Conservation (phyloP, 495 filamentous ascomycete species). For the Halenospora varia region DNA sequence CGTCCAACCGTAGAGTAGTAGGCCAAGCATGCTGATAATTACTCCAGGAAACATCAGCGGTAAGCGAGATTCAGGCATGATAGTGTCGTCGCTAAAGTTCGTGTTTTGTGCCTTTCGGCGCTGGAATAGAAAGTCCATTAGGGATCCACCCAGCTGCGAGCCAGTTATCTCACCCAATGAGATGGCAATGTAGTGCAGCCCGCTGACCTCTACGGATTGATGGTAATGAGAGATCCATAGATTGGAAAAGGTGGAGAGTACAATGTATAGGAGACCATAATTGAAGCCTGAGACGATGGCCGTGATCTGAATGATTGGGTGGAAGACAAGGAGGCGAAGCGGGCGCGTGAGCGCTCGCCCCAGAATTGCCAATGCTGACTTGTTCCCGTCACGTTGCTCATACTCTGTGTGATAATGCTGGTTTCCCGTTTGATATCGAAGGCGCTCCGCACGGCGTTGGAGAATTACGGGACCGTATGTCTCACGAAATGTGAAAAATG, state of each 20-base stretch:
- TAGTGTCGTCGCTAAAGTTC: too few species aligned
- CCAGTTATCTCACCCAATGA: conserved; percentile 63
- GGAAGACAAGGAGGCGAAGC: conserved; percentile 71
- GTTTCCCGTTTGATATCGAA: conserved; percentile 58
- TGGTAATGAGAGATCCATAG: conserved; percentile 67
- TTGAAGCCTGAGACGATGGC: conserved; percentile 49
- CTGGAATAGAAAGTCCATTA: conserved; percentile 73
- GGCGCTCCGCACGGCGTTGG: conserved; percentile 54
- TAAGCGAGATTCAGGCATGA: conserved; percentile 67
- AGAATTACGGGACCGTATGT: conserved; percentile 72
- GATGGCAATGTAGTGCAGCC: conserved; percentile 67
- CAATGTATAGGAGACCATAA: conserved; percentile 54
- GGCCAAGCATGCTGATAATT: conserved; percentile 30
- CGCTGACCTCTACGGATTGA: conserved; percentile 60
- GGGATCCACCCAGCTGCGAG: conserved; percentile 54
- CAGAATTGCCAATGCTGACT: conserved; percentile 55
- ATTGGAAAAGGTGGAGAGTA: conserved; percentile 68
- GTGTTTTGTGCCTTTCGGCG: conserved; percentile 53
- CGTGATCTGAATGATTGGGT: conserved; percentile 73
- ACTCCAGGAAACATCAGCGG: conserved; percentile 81
- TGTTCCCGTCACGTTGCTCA: conserved; percentile 31
- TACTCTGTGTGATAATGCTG: conserved; percentile 58
- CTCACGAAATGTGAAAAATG: conserved; percentile 66
- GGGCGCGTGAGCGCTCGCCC: conserved; percentile 64
- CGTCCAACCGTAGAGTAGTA: conserved; percentile 75